Conservation (phyloP, 495 filamentous ascomycete species). For the Xylaria longipes region DNA sequence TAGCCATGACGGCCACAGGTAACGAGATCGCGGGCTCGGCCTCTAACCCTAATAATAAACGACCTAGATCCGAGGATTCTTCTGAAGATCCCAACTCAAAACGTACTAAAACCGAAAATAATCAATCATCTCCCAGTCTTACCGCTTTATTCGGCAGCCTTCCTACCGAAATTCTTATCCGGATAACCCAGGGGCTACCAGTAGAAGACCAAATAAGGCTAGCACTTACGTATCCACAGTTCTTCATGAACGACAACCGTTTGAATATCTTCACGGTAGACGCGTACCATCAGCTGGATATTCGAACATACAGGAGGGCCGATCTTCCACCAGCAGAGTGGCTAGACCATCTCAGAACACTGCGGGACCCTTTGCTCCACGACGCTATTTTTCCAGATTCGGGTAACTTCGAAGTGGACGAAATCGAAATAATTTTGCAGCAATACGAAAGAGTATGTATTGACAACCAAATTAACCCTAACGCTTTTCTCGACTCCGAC, state of each 20-base stretch:
- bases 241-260: neutral
- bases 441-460: neutral
- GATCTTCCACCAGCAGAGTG: neutral
- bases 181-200: neutral
- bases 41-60: too few relatives aligned
- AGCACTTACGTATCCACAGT: neutral
- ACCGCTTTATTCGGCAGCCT: neutral
- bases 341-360: neutral
- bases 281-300: neutral
- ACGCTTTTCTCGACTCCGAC: neutral
- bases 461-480: neutral
- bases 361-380: neutral
- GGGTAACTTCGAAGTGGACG: neutral
- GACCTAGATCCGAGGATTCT: too few relatives aligned
- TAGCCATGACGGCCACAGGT: neutral
- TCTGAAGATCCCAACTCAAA: too few relatives aligned
- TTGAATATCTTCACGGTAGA: neutral
- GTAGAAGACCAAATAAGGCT: neutral
- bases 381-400: neutral
- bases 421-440: neutral
- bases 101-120: too few relatives aligned
- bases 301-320: neutral
- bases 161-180: neutral
- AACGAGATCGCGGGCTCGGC: neutral
- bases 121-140: neutral